A percentile compares a stretch with the other conserved stretches of the same genome.
phyloP scores from a whole-genome alignment of 2,329 filamentous ascomycete genomes.

The Apiospora malaysiana region DNA sequence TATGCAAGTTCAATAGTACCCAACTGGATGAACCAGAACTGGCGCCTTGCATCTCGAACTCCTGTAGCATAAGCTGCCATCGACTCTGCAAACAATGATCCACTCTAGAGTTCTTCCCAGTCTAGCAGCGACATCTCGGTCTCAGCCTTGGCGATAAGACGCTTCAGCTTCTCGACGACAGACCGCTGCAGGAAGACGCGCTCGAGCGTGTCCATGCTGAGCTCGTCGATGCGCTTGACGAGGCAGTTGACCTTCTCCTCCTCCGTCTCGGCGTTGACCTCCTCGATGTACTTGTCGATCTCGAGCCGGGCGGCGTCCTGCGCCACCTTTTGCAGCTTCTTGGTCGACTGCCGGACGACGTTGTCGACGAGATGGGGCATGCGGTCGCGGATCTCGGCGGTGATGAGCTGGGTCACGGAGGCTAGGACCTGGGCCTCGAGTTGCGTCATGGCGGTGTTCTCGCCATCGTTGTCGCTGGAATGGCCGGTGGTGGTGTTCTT shows the following conservation, averaged over 20 bases:
- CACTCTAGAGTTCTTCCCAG: constrained; percentile 7
- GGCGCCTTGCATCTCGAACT: not conserved
- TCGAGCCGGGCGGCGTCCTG: not conserved
- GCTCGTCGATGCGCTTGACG: not conserved
- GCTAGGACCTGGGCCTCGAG: not conserved
- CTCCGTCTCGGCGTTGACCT: not conserved
- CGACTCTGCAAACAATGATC: too few relatives aligned
- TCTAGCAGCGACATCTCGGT: not conserved
- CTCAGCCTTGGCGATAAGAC: not conserved
- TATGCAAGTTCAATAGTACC: not conserved
- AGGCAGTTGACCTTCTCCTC: constrained; percentile 5
- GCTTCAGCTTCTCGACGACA: not conserved
- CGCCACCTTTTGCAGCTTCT: not conserved
- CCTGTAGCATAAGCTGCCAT: not conserved
- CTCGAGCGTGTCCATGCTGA: not conserved
- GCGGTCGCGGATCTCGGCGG: not conserved
- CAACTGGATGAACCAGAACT: too few relatives aligned
- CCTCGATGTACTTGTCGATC: not conserved
- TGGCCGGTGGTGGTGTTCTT: not conserved
- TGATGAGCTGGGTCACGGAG: not conserved
- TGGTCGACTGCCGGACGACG: not conserved
- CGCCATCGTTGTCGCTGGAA: not conserved
- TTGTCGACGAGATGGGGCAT: not conserved
- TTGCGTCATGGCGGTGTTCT: too few relatives aligned
- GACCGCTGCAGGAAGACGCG: constrained; percentile 6